Evolutionary conservation across 2,329 filamentous ascomycete species (phyloP), one percentile per base, ranked within the genome.

Genomic region (Lomentospora prolificans): DNA sequence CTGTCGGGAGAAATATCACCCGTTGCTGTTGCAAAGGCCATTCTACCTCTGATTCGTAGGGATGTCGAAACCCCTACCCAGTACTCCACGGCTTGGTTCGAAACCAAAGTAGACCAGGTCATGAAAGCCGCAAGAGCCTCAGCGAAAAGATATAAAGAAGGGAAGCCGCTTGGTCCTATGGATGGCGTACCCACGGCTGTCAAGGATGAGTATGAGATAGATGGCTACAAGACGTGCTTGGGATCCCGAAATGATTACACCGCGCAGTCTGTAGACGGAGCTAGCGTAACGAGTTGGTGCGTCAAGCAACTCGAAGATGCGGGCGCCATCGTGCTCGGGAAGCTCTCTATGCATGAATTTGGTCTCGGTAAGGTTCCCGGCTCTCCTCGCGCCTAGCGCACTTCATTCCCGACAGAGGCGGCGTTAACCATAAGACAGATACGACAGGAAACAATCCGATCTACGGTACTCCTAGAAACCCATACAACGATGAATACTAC

Each of bases 121-220:
- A 61, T 75, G 54, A 65, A 66, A 41, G 71, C 74, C 0, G 75
- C 76, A 3, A 67, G 68, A 27, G 74, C 65, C 3, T 77, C 75
- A 0, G 76, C 75, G 0, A 58, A 64, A 36, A 66, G 76, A 1
- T 78, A 78, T 63, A 70, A 77, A 60, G 72, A 78, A 50, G 78
- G 80, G 1, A 75, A 76, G 56, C 73, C 84, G 0, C 68, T 88
- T 3, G 80, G 85, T 0, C 75, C 80, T 0, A 72, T 91, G 0
- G 87, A 90, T 61, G 88, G 87, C 6, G 78, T 91, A 0, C 87
- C 87, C 0, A 79, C 89, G 4, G 85, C 81, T 0, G 78, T 90
- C 52, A 91, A 91, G 69, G 87, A 91, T 62, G 86, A 90, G 65
- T 81, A 87, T 52, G 84, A 90, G 64, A 69, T 92, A 24, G 79